phyloP scores from a whole-genome alignment of 139 green algal genomes.

The Tetradesmus obliquus region DNA sequence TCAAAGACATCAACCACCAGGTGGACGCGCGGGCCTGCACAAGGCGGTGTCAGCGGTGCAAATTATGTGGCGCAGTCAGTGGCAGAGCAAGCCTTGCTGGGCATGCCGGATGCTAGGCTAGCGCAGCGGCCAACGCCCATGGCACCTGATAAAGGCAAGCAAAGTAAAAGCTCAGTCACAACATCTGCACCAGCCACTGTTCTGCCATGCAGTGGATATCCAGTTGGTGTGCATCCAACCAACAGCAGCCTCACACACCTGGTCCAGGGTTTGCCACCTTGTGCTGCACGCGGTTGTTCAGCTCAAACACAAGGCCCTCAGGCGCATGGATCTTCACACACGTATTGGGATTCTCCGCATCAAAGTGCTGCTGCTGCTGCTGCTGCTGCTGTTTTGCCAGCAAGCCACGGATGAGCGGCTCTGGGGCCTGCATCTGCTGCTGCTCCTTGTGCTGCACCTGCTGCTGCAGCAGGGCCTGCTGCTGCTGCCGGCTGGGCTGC shows the following conservation, averaged over 20 bases:
- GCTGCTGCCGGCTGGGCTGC: constrained; percentile 23
- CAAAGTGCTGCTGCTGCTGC: constrained; percentile 24
- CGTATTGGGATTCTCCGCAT: neutral
- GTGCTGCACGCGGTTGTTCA: constrained; percentile 52
- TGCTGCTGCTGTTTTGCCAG: neutral
- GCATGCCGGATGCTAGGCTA: no score
- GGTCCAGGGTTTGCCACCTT: constrained; percentile 55
- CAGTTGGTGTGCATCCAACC: no score
- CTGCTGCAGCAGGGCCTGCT: constrained; percentile 28
- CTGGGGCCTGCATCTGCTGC: constrained; percentile 30
- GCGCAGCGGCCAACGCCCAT: no score
- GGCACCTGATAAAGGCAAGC: no score
- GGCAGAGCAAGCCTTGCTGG: no score
- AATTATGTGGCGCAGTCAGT: no score
- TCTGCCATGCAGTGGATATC: no score
- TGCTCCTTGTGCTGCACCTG: constrained; percentile 15
- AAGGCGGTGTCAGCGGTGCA: neutral
- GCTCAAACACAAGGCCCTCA: constrained; percentile 78
- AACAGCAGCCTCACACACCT: neutral
- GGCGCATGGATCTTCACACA: constrained; percentile 50
- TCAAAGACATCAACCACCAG: constrained; percentile 74
- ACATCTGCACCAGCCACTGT: no score
- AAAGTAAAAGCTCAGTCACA: no score
- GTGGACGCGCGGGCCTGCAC: constrained; percentile 56
- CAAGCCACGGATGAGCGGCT: neutral